phyloP scores from a whole-genome alignment of 129 eudicot genomes.

The Saposhnikovia divaricata region DNA sequence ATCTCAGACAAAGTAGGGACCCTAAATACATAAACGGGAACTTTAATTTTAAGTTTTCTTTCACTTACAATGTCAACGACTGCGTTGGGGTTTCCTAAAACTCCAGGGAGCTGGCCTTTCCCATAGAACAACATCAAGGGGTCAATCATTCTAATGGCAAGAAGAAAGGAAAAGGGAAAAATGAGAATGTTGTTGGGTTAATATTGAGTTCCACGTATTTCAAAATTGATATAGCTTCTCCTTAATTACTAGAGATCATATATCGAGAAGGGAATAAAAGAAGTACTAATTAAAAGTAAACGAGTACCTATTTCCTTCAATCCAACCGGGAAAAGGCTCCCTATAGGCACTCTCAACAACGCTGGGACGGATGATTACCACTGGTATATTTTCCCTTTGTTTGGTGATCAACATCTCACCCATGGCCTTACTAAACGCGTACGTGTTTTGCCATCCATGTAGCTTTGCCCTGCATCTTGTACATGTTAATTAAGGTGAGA shows the following conservation, averaged over 20 bases:
- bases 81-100: constrained; percentile 10
- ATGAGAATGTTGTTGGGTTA: background rate
- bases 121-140: constrained; percentile 9
- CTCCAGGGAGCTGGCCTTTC: constrained; percentile 18
- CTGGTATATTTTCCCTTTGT: constrained; percentile 21
- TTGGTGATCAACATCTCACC: constrained; percentile 46
- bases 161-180: background rate
- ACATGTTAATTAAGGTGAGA: background rate
- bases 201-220: no score
- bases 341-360: constrained; percentile 36
- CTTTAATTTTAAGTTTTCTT: background rate
- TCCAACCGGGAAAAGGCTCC: constrained; percentile 62
- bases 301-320: constrained; percentile 49
- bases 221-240: background rate
- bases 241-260: background rate
- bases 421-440: constrained; percentile 45
- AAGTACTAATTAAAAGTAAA: background rate
- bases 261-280: background rate
- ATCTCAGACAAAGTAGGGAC: background rate
- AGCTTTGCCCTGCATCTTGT: constrained; percentile 14
- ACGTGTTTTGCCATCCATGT: constrained; percentile 56
- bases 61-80: constrained; percentile 22
- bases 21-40: background rate
- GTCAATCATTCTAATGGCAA: constrained; percentile 17
- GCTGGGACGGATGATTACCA: constrained; percentile 48